phyloP scores from a whole-genome alignment of 1,139 yeast species.

The Pichia sp. region DNA sequence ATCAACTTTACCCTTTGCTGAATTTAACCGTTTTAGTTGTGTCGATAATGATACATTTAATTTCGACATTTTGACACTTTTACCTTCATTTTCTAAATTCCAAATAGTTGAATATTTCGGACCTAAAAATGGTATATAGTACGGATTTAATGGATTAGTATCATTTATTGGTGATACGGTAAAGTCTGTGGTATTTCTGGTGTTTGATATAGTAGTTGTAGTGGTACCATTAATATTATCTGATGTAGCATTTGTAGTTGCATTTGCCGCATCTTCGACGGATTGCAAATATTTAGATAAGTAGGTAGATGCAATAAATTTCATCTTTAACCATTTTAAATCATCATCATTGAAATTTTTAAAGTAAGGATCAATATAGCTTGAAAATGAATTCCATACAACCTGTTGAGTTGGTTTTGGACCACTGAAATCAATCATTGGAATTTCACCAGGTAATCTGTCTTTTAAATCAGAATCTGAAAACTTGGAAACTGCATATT shows the following conservation, averaged over 20 bases:
- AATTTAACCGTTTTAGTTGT: slow-evolving; percentile 35
- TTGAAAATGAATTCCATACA: slow-evolving; percentile 80
- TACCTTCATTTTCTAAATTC: slow-evolving; percentile 64
- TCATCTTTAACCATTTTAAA: slow-evolving; percentile 60
- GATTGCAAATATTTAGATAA: slow-evolving; percentile 5
- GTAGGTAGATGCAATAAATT: slow-evolving; percentile 31
- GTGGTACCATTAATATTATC: too few species aligned
- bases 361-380: slow-evolving; percentile 81
- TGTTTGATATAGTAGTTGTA: not conserved
- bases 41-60: slow-evolving; percentile 7
- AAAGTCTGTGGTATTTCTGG: not conserved
- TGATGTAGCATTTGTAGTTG: too few species aligned
- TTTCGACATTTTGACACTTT: slow-evolving; percentile 10
- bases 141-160: slow-evolving; percentile 35
- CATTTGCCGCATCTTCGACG: too few species aligned
- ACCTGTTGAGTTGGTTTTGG: slow-evolving; percentile 89
- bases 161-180: not conserved
- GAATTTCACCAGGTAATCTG: slow-evolving; percentile 80
- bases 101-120: slow-evolving; percentile 74
- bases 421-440: slow-evolving; percentile 78
- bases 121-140: slow-evolving; percentile 77
- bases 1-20: slow-evolving; percentile 46
- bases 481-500: slow-evolving; percentile 83
- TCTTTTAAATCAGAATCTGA: slow-evolving; percentile 74
- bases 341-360: slow-evolving; percentile 76